These are phyloP conservation scores for Mayamaea pseudoterrestris DNA, from an alignment of 108 stramenopile genomes.

Conservation along the genomic window DNA sequence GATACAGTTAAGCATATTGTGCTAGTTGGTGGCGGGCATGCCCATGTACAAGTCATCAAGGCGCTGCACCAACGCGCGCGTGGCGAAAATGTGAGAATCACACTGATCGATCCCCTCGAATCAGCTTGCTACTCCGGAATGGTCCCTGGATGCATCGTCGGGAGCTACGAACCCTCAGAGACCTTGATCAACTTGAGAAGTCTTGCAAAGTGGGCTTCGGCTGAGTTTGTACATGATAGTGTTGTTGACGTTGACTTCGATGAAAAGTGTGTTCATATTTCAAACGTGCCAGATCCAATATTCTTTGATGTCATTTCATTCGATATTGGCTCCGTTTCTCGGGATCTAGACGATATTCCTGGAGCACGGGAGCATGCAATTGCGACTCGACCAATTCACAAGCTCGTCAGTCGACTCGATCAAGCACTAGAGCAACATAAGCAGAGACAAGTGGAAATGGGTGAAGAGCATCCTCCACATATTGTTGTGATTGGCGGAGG, in stretches of 20 bases:
- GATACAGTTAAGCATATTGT: conserved; percentile 69
- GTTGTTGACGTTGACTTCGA: conserved; percentile 63
- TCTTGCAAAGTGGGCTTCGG: conserved; percentile 55
- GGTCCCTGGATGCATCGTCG: conserved; percentile 92
- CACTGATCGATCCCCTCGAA: conserved; percentile 79
- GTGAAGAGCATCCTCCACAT: conserved; percentile 1
- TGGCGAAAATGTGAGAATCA: conserved; percentile 58
- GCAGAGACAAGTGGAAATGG: conserved; percentile 1
- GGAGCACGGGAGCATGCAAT: conserved; percentile 59
- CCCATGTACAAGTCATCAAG: conserved; percentile 90
- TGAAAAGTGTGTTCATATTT: conserved; percentile 21
- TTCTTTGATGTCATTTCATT: conserved; percentile 62
- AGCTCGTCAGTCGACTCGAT: conserved; percentile 50
- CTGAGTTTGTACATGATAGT: conserved; percentile 47
- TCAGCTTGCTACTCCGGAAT: conserved; percentile 91
- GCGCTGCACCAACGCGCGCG: conserved; percentile 53
- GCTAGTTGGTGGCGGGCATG: conserved; percentile 95
- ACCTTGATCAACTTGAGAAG: conserved; percentile 51
- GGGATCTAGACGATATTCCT: conserved; percentile 33
- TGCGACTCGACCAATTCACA: conserved; percentile 75
- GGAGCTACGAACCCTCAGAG: conserved; percentile 43
- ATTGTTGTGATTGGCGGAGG: conserved; percentile 94
- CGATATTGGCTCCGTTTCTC: conserved; percentile 77
- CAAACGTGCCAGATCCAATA: conserved; percentile 11
- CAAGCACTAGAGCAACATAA: conserved; percentile 12